Base-by-base conservation (phyloP, 331 rosid species). In the Malus hybrid region DNA sequence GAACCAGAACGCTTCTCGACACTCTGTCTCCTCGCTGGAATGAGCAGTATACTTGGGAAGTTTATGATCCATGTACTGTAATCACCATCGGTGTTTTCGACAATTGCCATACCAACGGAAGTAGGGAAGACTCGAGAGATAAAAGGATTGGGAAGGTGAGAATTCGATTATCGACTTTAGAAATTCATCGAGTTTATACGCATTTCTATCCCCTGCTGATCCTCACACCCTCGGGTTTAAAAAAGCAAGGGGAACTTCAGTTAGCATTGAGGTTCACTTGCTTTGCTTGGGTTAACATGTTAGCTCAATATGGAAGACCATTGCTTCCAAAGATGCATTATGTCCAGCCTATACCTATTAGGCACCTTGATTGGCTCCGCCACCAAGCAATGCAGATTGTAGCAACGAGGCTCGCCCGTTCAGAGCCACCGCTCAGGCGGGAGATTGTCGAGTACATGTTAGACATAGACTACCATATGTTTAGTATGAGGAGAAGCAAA, bases 41-140 rank as follows among this genome's bases (percentile, higher is more conserved):
- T 31, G 99, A 95, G 90, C 99, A 95, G 86, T 95, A 88, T 67
- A 90, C 98, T 3, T 95, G 98, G 99, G 97, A 95, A 32, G 99
- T 95, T 48, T 39, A 79, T 66, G 99, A 95, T 79, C 90, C 98
- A 13, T 95, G 87, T 63, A 95, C 99, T 34, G 98, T 92, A 19
- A 85, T 95, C 84, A 95, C 99, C 46, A 31, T 95, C 1, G 93
- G 91, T 28, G 91, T 95, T 69, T 92, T 95, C 16, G 98, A 95
- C 78, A 95, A 92, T 67, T 73, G 76, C 67, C 99, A 95, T 67
- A 54, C 79, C 24, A 83, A 90, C 39, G 99, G 97, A 39, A 82
- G 85, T 83, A 71, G 39, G 22, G 88, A 85, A 9, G 83, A 83
- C 5, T n/a, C 77, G 20, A 89, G 67, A 76, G 99, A 95, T 73